Evolutionary conservation across 164 flowering plant genomes (phyloP).

Genomic region (Cinnamomum micranthum): DNA sequence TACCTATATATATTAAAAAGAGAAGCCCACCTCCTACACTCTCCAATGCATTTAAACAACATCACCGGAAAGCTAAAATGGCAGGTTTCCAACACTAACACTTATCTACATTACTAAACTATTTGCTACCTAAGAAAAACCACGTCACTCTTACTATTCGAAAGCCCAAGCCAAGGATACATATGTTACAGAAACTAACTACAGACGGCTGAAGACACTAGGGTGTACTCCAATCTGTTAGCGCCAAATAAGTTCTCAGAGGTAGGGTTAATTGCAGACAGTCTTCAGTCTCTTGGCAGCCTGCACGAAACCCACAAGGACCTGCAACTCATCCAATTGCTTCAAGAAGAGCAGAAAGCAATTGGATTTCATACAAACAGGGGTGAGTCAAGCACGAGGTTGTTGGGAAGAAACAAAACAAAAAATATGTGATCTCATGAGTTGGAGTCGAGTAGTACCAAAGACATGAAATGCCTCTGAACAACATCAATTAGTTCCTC

Average conservation of each 20-base stretch:
- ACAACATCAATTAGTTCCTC: constrained; percentile 84
- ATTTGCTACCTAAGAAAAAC: no score
- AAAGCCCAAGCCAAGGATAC: constrained; percentile 27
- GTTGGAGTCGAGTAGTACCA: constrained; percentile 41
- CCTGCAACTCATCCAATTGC: constrained; percentile 98
- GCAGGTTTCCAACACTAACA: background rate
- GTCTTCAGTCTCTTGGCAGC: constrained; percentile 86
- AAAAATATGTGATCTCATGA: background rate
- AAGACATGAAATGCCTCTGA: constrained; percentile 90
- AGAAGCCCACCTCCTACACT: background rate
- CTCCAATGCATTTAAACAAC: background rate
- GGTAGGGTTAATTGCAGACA: constrained; percentile 52
- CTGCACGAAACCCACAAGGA: constrained; percentile 77
- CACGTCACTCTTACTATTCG: no score
- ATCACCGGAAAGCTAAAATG: background rate
- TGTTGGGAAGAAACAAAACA: background rate
- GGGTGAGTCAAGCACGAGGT: background rate
- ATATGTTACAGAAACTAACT: constrained; percentile 34
- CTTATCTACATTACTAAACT: no score
- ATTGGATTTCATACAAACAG: constrained; percentile 11
- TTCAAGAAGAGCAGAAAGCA: constrained; percentile 28
- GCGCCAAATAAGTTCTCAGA: background rate
- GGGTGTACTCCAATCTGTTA: constrained; percentile 10
- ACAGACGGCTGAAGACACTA: background rate
- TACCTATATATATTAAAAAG: background rate